Conservation (phyloP, 75 land plant genomes). For the Picea glauca region DNA sequence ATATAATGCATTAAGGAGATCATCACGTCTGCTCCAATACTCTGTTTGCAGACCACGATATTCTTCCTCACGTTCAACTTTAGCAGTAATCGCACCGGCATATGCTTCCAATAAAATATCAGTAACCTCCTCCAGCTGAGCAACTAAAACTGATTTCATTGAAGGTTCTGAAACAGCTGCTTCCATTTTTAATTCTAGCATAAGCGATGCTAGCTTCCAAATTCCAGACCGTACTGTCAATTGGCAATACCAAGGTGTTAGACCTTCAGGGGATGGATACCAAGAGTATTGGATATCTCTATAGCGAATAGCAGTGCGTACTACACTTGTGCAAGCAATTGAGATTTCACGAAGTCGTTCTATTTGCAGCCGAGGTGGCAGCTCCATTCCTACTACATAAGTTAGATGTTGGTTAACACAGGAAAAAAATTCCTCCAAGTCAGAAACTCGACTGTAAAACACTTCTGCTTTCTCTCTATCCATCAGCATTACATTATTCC, state of each 20-base stretch:
- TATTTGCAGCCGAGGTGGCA: constrained; percentile 40
- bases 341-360: constrained; percentile 77
- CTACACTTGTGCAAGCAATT: constrained; percentile 48
- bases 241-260: constrained; percentile 90
- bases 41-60: constrained; percentile 57
- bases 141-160: constrained; percentile 35
- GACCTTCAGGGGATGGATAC: constrained; percentile 94
- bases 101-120: constrained; percentile 84
- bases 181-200: constrained; percentile 66
- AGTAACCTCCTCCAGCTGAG: constrained; percentile 56
- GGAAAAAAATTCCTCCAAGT: constrained; percentile 73
- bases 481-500: constrained; percentile 91
- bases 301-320: constrained; percentile 56
- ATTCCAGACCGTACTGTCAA: constrained; percentile 67
- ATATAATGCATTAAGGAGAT: constrained; percentile 68
- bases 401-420: constrained; percentile 66
- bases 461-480: constrained; percentile 98
- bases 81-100: constrained; percentile 73
- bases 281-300: constrained; percentile 69
- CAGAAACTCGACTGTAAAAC: constrained; percentile 93
- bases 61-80: constrained; percentile 83
- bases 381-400: constrained; percentile 42
- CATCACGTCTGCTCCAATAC: constrained; percentile 69
- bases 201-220: constrained; percentile 68
- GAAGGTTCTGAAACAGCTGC: constrained; percentile 42